Percentiles rank a stretch among this genome's conserved stretches.
Evolutionary conservation across 116 monocot genomes (phyloP).

Genomic region (Iris pallida): DNA sequence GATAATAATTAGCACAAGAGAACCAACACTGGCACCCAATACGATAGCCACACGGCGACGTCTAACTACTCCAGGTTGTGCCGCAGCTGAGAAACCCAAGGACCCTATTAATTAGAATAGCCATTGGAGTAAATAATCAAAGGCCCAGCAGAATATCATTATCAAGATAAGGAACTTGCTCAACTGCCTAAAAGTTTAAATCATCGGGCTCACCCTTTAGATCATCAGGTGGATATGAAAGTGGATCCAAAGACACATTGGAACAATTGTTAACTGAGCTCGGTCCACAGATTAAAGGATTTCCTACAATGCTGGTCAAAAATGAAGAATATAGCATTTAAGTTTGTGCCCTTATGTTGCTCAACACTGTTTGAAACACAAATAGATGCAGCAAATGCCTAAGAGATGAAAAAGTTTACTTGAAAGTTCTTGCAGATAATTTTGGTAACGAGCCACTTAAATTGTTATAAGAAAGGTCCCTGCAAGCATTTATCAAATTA

Average conservation of each 20-base stretch:
- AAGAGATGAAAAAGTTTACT: constrained; percentile 41
- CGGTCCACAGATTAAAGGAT: constrained; percentile 77
- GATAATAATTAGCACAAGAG: constrained; percentile 32
- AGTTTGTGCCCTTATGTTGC: not conserved
- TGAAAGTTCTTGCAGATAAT: constrained; percentile 82
- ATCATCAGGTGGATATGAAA: constrained; percentile 86
- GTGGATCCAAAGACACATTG: constrained; percentile 55
- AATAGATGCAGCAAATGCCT: not conserved
- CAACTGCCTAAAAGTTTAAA: not conserved
- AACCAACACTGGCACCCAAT: constrained; percentile 60
- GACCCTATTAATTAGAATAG: constrained; percentile 23
- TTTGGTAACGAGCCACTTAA: too few species aligned
- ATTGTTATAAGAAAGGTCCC: too few species aligned
- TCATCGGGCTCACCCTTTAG: constrained; percentile 43
- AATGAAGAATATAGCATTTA: constrained; percentile 1
- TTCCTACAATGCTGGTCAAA: constrained; percentile 68
- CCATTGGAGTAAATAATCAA: constrained; percentile 12
- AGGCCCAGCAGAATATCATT: not conserved
- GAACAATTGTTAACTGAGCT: constrained; percentile 62
- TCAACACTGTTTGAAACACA: not conserved
- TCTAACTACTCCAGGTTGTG: constrained; percentile 37
- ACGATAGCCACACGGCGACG: constrained; percentile 51
- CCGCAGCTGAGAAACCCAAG: constrained; percentile 48
- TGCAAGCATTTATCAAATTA: too few species aligned
- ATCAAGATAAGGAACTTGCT: too few species aligned